phyloP scores from a whole-genome alignment of 352 stramenopile species.

The Peronospora destructor region DNA sequence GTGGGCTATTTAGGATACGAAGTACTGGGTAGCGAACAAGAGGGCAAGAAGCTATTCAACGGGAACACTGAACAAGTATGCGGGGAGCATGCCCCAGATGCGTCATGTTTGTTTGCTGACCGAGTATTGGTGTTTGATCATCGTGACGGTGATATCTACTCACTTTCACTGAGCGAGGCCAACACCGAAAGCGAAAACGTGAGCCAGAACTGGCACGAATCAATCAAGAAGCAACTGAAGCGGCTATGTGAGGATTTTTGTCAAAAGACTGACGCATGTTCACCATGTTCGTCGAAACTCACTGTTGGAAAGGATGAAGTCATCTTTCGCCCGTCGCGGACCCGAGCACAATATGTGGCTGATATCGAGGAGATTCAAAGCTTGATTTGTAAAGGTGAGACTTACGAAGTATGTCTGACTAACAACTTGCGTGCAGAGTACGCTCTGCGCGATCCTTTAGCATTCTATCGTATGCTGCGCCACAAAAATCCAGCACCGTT shows the following conservation, averaged over 20 bases:
- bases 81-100: constrained; percentile 56
- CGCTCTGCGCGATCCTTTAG: constrained; percentile 37
- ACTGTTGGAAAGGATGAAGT: constrained; percentile 24
- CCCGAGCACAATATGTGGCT: constrained; percentile 68
- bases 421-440: constrained; percentile 83
- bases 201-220: constrained; percentile 21
- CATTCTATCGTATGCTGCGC: constrained; percentile 89
- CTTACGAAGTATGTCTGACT: constrained; percentile 95
- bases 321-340: constrained; percentile 54
- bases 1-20: constrained; percentile 88
- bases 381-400: constrained; percentile 89
- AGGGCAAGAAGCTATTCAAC: constrained; percentile 15
- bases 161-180: constrained; percentile 46
- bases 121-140: constrained; percentile 88
- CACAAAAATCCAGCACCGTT: constrained; percentile 92
- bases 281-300: neutral
- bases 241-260: constrained; percentile 15
- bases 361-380: constrained; percentile 86
- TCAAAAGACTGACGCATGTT: neutral
- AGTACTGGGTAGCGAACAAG: constrained; percentile 44
- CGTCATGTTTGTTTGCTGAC: constrained; percentile 89
- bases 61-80: constrained; percentile 8
- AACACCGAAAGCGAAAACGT: constrained; percentile 1
- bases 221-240: constrained; percentile 15
- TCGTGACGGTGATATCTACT: constrained; percentile 59